Evolutionary conservation across 2,329 filamentous ascomycete genomes (phyloP), one percentile per base, ranked within the genome.

Genomic region (Annulohypoxylon truncatum): DNA sequence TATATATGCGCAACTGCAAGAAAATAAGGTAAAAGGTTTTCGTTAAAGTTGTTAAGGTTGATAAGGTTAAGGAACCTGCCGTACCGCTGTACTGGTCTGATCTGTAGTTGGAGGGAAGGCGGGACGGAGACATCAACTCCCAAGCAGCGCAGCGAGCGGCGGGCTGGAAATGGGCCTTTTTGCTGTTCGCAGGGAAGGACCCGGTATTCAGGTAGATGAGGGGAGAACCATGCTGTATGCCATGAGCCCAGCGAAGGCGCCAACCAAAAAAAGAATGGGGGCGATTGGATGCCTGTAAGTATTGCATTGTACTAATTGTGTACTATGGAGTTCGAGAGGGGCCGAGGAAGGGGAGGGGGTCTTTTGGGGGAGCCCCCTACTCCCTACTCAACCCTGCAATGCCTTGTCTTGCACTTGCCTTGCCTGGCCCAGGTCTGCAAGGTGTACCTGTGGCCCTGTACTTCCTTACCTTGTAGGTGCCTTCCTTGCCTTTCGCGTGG

Each of bases 171-270:
- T 67, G 70, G 68, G 33, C 55, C 42, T 64, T 67, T 59, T 71
- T 65, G 55, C 54, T 61, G 61, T 69, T 70, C 59, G 61, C 52
- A 68, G 64, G 66, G 63, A 64, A 64, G 61, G 69, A 71, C 67
- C 72, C 72, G 71, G 63, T 71, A 68, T 62, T 71, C 70, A 74
- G 70, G 70, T 71, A 69, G 66, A 67, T 68, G 71, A 73, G 72
- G 72, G 72, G 71, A 72, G 70, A 65, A 64, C 68, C 68, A 71
- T 69, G 63, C 65, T 46, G 31, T 47, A 54, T 72, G 64, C 66
- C 69, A 70, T 71, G 67, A 68, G 63, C 69, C 42, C 62, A 60
- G 62, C 60, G 55, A 56, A 63, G 40, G 48, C 44, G 58, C 67
- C 68, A 67, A 35, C 44, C 33, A 42, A 46, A 58, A 66, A 68